A percentile compares a stretch with the other conserved stretches of the same genome.
phyloP scores from a whole-genome alignment of 441 rosid species.

The Gossypium gossypioides region DNA sequence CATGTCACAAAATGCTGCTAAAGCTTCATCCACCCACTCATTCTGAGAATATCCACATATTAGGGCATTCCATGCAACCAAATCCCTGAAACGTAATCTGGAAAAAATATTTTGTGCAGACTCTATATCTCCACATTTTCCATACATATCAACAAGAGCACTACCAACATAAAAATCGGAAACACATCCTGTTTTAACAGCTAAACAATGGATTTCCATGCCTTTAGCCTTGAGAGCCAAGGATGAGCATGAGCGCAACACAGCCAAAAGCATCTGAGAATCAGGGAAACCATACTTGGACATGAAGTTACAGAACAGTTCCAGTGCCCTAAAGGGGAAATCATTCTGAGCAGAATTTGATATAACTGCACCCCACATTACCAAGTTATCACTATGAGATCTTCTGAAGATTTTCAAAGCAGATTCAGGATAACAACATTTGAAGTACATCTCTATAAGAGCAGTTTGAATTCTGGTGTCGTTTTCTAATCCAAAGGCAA shows the following conservation, averaged over 20 bases:
- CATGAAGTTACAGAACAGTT: slow-evolving; percentile 23
- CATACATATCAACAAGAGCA: slow-evolving; percentile 36
- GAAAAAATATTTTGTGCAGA: slow-evolving; percentile 25
- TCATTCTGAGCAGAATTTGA: slow-evolving; percentile 24
- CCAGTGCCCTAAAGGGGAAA: slow-evolving; percentile 23
- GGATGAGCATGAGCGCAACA: slow-evolving; percentile 29
- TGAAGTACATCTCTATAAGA: slow-evolving; percentile 34
- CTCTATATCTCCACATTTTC: slow-evolving; percentile 27
- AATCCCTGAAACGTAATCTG: slow-evolving; percentile 25
- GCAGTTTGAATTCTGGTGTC: slow-evolving; percentile 30
- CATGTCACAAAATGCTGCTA: slow-evolving; percentile 26
- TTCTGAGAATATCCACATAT: slow-evolving; percentile 34
- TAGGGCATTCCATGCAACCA: slow-evolving; percentile 36
- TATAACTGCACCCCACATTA: slow-evolving; percentile 36
- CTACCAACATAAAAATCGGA: slow-evolving; percentile 27
- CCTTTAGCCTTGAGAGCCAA: slow-evolving; percentile 24
- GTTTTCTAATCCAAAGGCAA: slow-evolving; percentile 22
- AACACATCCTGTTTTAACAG: slow-evolving; percentile 21
- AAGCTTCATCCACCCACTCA: slow-evolving; percentile 19
- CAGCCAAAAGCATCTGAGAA: slow-evolving; percentile 29
- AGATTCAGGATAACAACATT: slow-evolving; percentile 30
- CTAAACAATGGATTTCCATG: slow-evolving; percentile 31
- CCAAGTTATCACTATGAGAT: slow-evolving; percentile 19
- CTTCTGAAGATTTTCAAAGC: slow-evolving; percentile 26
- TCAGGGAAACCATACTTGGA: slow-evolving; percentile 25